Evolutionary conservation across 768 basidiomycete species (phyloP), one percentile per base, ranked within the genome.

Genomic region (Termitomyces eurrhizus): DNA sequence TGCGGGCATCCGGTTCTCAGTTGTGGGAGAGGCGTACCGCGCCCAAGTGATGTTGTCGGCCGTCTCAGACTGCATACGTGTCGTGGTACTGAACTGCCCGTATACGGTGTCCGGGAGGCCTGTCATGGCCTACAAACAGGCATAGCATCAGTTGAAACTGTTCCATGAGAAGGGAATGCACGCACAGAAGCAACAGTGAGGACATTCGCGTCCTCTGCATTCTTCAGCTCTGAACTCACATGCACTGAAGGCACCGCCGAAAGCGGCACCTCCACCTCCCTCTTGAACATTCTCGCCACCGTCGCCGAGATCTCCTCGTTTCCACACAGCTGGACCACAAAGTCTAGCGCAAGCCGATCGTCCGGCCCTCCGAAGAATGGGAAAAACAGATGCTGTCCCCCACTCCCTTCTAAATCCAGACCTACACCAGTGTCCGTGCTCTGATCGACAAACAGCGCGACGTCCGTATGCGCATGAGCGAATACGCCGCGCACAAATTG

Each of bases 361-460:
- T 98, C 96, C 0, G 93, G 90, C 0, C 96, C 96, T 26, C 96
- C 96, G 70, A 93, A 91, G 82, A 98, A 98, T 0, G 93, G 91
- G 13, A 97, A 67, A 74, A 93, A 90, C 14, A 98, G 65, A 68
- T 93, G 90, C 67, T 86, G 81, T 9, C 67, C 71, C 44, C 74
- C 74, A 50, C 71, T 71, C 46, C 36, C 68, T 55, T 9, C 65
- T 35, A 1, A n/a, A 50, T 52, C 66, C 45, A 50, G 14, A 29
- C 36, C 39, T 7, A 65, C 59, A 24, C 60, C 54, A 24, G 14
- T 16, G 7, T 41, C 64, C 56, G 77, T 74, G 41, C 80, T 80
- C 50, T 83, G 80, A 67, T 97, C 93, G 51, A 98, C 82, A 68
- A 89, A 93, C 11, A 98, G 73, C 0, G 87, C 93, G 24, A 96